These are phyloP conservation scores for Rhizopus arrhizus DNA, from an alignment of 371 early-diverging fungal species.

Conservation along the genomic window DNA sequence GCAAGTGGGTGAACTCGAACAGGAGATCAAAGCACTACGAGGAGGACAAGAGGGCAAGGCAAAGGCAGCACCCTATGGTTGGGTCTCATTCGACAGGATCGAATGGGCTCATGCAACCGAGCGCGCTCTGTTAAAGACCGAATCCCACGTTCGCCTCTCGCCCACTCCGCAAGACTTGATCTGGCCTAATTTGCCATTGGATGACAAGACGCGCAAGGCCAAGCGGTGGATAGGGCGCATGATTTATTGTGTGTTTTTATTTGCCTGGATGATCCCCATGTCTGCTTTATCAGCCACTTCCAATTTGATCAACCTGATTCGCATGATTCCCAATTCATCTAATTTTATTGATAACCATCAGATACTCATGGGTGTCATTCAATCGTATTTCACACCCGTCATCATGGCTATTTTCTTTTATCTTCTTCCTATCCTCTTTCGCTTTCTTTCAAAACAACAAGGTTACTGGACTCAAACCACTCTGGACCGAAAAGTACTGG, in stretches of 20 bases:
- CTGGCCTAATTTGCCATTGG: constrained; percentile 78
- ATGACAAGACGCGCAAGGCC: constrained; percentile 50
- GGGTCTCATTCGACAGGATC: constrained; percentile 72
- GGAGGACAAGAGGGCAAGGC: constrained; percentile 33
- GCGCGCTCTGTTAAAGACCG: constrained; percentile 15
- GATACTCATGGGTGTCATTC: constrained; percentile 64
- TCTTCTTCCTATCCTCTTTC: constrained; percentile 68
- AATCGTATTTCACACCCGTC: constrained; percentile 72
- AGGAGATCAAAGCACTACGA: constrained; percentile 65
- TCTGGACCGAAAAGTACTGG: constrained; percentile 73
- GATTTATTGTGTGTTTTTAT: constrained; percentile 61
- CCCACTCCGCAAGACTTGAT: constrained; percentile 81
- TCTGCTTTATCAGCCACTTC: constrained; percentile 67
- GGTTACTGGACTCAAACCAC: constrained; percentile 77
- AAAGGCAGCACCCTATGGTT: constrained; percentile 71
- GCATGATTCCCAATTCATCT: constrained; percentile 52
- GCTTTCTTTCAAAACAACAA: constrained; percentile 71
- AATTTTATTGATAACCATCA: constrained; percentile 55
- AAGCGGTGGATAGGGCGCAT: constrained; percentile 62
- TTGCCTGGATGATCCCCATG: constrained; percentile 74
- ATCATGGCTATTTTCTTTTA: constrained; percentile 72
- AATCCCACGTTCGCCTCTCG: constrained; percentile 48
- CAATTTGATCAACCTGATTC: constrained; percentile 61
- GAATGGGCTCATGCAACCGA: constrained; percentile 60
- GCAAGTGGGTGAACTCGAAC: constrained; percentile 64